Evolutionary conservation across 352 stramenopile species (phyloP).

Genomic region (Globisporangium spiculum): DNA sequence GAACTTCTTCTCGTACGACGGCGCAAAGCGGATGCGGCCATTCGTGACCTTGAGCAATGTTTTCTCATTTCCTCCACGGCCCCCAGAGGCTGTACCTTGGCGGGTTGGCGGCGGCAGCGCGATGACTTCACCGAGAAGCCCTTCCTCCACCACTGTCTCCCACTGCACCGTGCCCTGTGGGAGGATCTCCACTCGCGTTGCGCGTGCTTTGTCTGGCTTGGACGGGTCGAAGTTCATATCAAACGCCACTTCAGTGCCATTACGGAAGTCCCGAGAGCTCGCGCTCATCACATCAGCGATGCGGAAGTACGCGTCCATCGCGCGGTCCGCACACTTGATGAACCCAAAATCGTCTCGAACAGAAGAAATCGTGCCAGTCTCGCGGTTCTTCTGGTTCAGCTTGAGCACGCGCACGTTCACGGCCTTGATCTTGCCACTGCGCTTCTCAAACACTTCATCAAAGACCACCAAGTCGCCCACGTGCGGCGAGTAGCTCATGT

Average conservation of each 20-base stretch:
- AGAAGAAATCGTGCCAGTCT: constrained; percentile 61
- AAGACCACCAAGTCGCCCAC: constrained; percentile 62
- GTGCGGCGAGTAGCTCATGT: constrained; percentile 61
- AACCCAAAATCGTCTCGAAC: constrained; percentile 83
- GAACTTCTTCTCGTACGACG: constrained; percentile 38
- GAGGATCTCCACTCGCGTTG: constrained; percentile 59
- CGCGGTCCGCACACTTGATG: constrained; percentile 75
- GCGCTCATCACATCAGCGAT: constrained; percentile 73
- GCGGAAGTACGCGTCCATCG: constrained; percentile 69
- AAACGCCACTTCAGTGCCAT: constrained; percentile 69
- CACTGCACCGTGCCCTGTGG: constrained; percentile 56
- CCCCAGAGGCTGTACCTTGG: constrained; percentile 24
- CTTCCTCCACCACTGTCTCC: constrained; percentile 46
- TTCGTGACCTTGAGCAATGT: constrained; percentile 29
- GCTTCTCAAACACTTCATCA: constrained; percentile 73
- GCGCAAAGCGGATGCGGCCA: constrained; percentile 42
- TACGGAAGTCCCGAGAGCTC: constrained; percentile 36
- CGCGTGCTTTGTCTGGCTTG: constrained; percentile 56
- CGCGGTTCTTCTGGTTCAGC: constrained; percentile 65
- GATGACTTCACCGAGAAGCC: constrained; percentile 43
- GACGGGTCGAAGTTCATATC: constrained; percentile 43
- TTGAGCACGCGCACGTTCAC: constrained; percentile 60
- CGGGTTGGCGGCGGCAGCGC: constrained; percentile 32
- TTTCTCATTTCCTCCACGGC: constrained; percentile 30
- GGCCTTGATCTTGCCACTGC: constrained; percentile 49